These are phyloP conservation scores for Talaromyces sp. DNA, from an alignment of 2,329 filamentous ascomycete genomes.

Conservation along the genomic window DNA sequence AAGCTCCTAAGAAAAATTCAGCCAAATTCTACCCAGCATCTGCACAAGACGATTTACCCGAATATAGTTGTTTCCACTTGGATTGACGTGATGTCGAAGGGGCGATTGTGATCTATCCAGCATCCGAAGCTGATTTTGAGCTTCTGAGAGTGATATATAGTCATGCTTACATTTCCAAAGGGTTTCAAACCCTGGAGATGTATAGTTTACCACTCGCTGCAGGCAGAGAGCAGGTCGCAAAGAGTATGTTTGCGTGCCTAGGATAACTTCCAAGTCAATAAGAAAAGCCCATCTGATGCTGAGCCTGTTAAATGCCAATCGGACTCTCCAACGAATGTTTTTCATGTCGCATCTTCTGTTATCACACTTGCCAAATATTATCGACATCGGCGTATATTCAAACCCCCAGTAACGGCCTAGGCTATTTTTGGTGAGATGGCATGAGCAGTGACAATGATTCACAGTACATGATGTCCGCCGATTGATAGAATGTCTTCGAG, in stretches of 20 bases:
- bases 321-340: background rate
- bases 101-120: background rate
- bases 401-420: background rate
- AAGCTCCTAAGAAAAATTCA: background rate
- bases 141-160: background rate
- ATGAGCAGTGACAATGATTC: background rate
- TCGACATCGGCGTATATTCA: background rate
- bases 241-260: background rate
- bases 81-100: background rate
- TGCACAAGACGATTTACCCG: background rate
- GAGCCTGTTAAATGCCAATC: background rate
- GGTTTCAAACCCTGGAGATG: background rate
- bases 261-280: background rate
- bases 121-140: background rate
- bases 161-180: background rate
- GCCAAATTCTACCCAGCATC: background rate
- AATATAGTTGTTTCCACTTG: background rate
- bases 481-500: background rate
- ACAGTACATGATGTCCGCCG: background rate
- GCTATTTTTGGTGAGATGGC: background rate
- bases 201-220: background rate
- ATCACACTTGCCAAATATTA: background rate
- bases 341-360: background rate
- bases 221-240: background rate
- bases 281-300: background rate